These are phyloP conservation scores for Trichomonas gallinae DNA, from an alignment of 208 protist species.

Conservation along the genomic window DNA sequence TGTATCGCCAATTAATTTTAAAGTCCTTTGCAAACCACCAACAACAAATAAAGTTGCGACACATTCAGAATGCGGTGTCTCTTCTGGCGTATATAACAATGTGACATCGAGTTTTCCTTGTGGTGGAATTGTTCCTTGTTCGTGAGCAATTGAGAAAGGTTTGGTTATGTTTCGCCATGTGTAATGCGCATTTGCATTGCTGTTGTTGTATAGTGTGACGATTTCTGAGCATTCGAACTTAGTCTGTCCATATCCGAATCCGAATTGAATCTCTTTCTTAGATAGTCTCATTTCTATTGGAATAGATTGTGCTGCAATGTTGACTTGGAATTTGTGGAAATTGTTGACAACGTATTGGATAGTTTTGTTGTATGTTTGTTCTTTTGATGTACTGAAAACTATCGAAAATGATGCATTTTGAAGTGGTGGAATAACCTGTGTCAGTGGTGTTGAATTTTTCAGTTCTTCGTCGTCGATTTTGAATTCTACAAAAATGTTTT, in stretches of 20 bases:
- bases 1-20: background rate
- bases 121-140: background rate
- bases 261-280: background rate
- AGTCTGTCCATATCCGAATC: background rate
- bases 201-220: background rate
- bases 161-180: background rate
- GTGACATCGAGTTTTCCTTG: background rate
- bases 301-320: background rate
- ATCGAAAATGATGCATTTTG: background rate
- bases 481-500: slow-evolving; percentile 15
- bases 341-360: background rate
- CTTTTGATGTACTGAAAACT: background rate
- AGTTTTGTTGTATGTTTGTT: background rate
- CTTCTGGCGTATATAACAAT: background rate
- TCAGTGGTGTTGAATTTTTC: background rate
- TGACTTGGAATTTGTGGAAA: background rate
- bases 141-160: background rate
- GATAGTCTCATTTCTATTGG: background rate
- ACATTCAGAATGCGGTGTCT: background rate
- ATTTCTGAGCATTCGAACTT: background rate
- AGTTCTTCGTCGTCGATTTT: background rate
- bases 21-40: background rate
- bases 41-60: background rate
- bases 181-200: background rate
- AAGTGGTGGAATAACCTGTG: background rate